Base-by-base conservation (phyloP, 2,329 filamentous ascomycete species). In the Exophiala mesophila region DNA sequence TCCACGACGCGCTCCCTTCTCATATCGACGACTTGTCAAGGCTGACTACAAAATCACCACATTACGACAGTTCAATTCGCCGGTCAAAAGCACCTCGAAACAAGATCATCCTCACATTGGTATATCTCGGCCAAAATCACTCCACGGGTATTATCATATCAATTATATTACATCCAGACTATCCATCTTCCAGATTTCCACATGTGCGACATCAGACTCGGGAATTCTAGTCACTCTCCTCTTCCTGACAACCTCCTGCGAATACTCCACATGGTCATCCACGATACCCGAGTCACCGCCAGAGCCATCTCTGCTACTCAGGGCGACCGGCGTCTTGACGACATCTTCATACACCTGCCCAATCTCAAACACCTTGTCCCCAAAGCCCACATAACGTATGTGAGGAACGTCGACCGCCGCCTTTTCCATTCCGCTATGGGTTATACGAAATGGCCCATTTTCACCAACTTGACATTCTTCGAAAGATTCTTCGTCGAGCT, bases 161-260 rank as follows among this genome's bases (percentile, higher is more conserved):
- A 15, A 17, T 51, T 36, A 52, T 24, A 47, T 41, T 16, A 52
- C 36, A 31, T 69, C 65, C 52, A 64, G 60, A 5, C 60, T 54
- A 51, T 70, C 67, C 47, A 68, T 53, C 5, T 58, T 61, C 65
- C 66, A 70, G 13, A 70, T 64, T 42, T 68, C 67, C 60, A 66
- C 68, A 30, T 65, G 47, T 39, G 63, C 59, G 10, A 69, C 50
- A 4, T 64, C 61, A 4, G 68, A 63, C 63, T 64, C 67, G 4
- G 59, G 58, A 5, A 66, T 62, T 16, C 63, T 59, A 5, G 57
- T 58, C 17, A 67, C 53, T 8, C 52, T 54, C 13, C 67, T 59
- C 40, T 57, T 57, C 52, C 60, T 62, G 7, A 59, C 40, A 8
- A 45, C 31, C 29, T 49, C 49, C 12, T 58, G 53, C 5, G 56